Evolutionary conservation across 164 flowering plant genomes (phyloP), one percentile per base, ranked within the genome.

Genomic region (Nymphaea thermarum): DNA sequence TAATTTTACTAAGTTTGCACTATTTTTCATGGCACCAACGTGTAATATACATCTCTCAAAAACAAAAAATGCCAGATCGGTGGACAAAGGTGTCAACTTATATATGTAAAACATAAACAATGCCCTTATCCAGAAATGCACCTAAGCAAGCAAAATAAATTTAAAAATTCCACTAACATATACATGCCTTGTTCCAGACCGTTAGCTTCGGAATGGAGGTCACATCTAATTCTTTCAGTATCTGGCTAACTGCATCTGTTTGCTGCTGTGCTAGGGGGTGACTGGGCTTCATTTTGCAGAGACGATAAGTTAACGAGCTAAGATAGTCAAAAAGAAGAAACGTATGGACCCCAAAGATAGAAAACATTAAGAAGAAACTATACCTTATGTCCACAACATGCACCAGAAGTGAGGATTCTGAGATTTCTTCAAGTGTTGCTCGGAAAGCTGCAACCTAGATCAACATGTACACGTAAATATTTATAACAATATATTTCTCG

Each of bases 361-460:
- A 5, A 44, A 75, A 68, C 5, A 60, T 57, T 65, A 4, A 57
- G 47, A 14, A 69, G 57, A 25, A 71, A 25, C 44, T 66, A 65
- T 82, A 90, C 98, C 98, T 93, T 71, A 90, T 89, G 72, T 90
- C 97, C 70, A 91, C 92, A 74, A 93, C 97, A 83, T 93, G 98
- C 72, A 93, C 98, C 78, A 93, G 80, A 74, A 93, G 87, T 47
- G 96, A 86, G 8, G 98, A 93, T 74, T 93, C 97, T 44, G 97
- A 77, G 74, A 93, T 90, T 80, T 93, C 98, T 75, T 93, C 98
- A 72, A 93, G 66, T 55, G 98, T 93, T 73, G 97, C 98, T 75
- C 97, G 83, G 78, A 93, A 93, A 67, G 98, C 97, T 77, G 98
- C 98, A 75, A 93, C 91, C 97, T 93, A 78, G 25, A 70, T 43